phyloP scores from a whole-genome alignment of 2,329 filamentous ascomycete genomes.

The Verticillium isaacii region DNA sequence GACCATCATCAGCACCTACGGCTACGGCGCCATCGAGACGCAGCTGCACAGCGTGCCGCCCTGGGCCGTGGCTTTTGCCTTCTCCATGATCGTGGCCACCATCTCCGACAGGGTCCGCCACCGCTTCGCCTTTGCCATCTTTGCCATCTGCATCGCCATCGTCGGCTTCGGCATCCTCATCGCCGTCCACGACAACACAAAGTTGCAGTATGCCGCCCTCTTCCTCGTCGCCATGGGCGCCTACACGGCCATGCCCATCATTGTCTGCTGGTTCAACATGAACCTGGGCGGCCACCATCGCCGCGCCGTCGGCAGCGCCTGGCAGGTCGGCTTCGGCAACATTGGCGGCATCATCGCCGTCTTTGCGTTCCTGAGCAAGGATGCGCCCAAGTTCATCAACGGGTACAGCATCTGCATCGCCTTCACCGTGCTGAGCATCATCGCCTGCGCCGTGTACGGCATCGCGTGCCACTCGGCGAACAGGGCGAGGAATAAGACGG shows the following conservation, averaged over 20 bases:
- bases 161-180: conserved; percentile 73
- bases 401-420: conserved; percentile 76
- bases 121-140: conserved; percentile 68
- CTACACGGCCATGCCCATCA: conserved; percentile 86
- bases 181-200: conserved; percentile 60
- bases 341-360: conserved; percentile 76
- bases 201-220: conserved; percentile 71
- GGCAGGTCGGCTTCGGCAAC: conserved; percentile 76
- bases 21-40: conserved; percentile 54
- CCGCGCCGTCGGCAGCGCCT: conserved; percentile 65
- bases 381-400: conserved; percentile 63
- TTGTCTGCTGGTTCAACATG: conserved; percentile 80
- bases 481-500: conserved; percentile 45
- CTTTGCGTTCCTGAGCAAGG: conserved; percentile 60
- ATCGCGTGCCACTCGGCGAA: conserved; percentile 57
- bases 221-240: conserved; percentile 77
- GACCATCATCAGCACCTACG: conserved; percentile 63
- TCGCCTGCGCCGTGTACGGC: conserved; percentile 58
- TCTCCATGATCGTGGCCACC: conserved; percentile 70
- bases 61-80: conserved; percentile 67
- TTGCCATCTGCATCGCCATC: conserved; percentile 65
- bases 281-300: conserved; percentile 71
- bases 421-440: conserved; percentile 64
- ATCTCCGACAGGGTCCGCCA: conserved; percentile 68
- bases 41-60: conserved; percentile 55